Conservation (phyloP, 495 filamentous ascomycete genomes). For the Penicillium malachiteum region DNA sequence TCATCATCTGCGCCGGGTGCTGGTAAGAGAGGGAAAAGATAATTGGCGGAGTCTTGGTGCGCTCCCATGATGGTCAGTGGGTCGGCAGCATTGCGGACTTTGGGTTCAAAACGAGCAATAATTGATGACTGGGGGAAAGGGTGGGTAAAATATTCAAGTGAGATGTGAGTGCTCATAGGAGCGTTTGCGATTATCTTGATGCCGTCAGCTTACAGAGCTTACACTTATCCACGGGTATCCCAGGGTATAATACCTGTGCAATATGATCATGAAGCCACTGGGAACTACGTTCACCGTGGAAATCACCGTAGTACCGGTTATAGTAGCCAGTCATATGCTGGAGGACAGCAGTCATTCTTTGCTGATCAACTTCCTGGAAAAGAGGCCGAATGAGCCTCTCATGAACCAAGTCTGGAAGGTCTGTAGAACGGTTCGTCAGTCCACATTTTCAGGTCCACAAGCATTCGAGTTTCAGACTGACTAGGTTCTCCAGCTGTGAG, state of each 20-base stretch:
- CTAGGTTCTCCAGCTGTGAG: constrained; percentile 6
- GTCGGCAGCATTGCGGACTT: constrained; percentile 12
- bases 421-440: neutral
- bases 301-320: constrained; percentile 12
- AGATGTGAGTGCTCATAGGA: constrained; percentile 13
- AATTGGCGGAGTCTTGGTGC: constrained; percentile 16
- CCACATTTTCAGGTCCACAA: too few species aligned
- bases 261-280: constrained; percentile 16
- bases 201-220: too few species aligned
- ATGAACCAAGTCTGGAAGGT: constrained; percentile 11
- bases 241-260: constrained; percentile 7
- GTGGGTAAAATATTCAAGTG: constrained; percentile 16
- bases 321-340: constrained; percentile 15
- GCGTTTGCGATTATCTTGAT: constrained; percentile 10
- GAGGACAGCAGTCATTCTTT: constrained; percentile 6
- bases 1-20: constrained; percentile 16
- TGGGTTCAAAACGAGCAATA: constrained; percentile 15
- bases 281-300: constrained; percentile 9
- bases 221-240: too few species aligned
- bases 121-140: constrained; percentile 15
- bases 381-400: constrained; percentile 10
- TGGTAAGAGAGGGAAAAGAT: constrained; percentile 16
- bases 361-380: constrained; percentile 5
- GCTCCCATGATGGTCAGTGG: constrained; percentile 14
- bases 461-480: neutral